A percentile compares a stretch with the other conserved stretches of the same genome.
Evolutionary conservation across 2,329 filamentous ascomycete genomes (phyloP).

Genomic region (Nemania bipapillata): DNA sequence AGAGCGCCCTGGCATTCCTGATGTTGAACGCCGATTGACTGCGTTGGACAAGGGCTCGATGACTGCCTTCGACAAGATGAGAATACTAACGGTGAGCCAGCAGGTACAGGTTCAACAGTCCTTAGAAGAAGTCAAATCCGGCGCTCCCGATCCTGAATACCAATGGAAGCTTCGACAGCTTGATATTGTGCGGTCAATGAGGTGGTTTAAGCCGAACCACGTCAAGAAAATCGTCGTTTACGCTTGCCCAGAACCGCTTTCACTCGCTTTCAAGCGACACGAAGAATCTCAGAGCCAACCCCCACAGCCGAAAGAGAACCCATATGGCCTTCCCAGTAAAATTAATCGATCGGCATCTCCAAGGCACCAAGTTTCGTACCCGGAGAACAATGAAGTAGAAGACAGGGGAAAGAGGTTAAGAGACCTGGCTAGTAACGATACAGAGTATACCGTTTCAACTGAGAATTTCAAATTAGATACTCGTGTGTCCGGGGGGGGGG

Average conservation of each 20-base stretch:
- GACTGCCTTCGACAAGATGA: conserved; percentile 13
- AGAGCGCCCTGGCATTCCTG: background rate
- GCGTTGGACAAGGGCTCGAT: conserved; percentile 16
- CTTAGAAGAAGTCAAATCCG: conserved; percentile 2
- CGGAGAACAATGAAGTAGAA: no score
- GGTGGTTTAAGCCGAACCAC: background rate
- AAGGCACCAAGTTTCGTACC: no score
- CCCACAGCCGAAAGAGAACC: background rate
- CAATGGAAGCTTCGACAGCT: conserved; percentile 15
- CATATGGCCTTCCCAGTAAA: background rate
- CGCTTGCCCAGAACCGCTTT: background rate
- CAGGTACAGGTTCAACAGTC: conserved; percentile 19
- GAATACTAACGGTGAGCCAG: conserved; percentile 8
- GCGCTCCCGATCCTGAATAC: background rate
- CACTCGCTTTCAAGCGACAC: background rate
- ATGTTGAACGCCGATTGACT: conserved; percentile 11
- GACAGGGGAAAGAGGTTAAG: no score
- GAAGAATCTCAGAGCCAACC: background rate
- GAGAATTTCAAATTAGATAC: no score
- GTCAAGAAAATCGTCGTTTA: conserved; percentile 15
- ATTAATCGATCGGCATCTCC: no score
- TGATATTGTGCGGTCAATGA: conserved; percentile 17
- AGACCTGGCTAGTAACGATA: no score
- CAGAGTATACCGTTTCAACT: no score
- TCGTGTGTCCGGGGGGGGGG: no score